Evolutionary conservation across 495 filamentous ascomycete genomes (phyloP), one percentile per base, ranked within the genome.

Genomic region (Penicillium angulare): DNA sequence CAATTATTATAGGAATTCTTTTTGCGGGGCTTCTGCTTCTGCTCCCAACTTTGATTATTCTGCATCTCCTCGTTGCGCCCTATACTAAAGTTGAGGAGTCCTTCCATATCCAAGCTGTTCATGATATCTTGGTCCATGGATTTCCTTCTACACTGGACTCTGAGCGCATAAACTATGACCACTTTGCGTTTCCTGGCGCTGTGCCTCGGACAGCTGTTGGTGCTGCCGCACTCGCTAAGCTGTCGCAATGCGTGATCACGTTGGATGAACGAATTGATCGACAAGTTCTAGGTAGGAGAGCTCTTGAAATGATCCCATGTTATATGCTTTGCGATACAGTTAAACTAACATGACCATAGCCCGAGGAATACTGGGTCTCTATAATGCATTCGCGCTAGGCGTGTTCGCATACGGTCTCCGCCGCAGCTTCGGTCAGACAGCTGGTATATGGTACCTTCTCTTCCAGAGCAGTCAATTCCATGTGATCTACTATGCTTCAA

Each of bases 11-110:
- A 46, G 43, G 43, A 8, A 0, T 22, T 32, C 1, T 15, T 1
- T 23, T 46, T 23, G 33, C 55, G 35, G 49, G 52, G 82, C 44
- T 59, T 36, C 44, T 52, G 81, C 26, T 71, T 86, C 33, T 71
- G 68, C 79, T 95, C 49, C 86, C 87, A 2, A 54, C 65, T 2
- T 64, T 90, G 29, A 80, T 96, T 55, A 63, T 92, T 16, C 42
- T 89, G 21, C 92, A 99, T 66, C 80, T 96, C 42, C 51, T 84
- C 47, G 67, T 81, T 7, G 84, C 95, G 13, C 95, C 93, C 1
- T 97, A 93, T 73, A 97, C 95, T 41, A 99, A 99, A 69, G 95
- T 99, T 47, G 93, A 99, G 65, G 93, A 99, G 72, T 97, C 92
- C 0, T 99, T 99, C 80, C 96, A 96, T 58, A 83, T 97, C 44